These are phyloP conservation scores for Bocquillonia castaneifolia DNA, from an alignment of 441 rosid genomes.

Conservation along the genomic window DNA sequence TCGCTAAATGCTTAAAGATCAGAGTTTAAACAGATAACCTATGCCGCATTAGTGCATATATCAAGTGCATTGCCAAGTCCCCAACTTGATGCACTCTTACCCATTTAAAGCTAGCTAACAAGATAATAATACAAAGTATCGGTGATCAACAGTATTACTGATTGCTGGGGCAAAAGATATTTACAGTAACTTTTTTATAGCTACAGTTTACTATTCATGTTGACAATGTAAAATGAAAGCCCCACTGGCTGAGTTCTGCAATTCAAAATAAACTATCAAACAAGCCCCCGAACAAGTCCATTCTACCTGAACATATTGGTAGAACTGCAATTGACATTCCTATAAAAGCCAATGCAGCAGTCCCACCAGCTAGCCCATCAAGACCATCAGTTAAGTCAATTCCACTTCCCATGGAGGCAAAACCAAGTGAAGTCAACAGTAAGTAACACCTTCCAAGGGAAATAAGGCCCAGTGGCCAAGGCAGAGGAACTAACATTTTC, in stretches of 20 bases:
- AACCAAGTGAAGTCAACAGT: conserved; percentile 63
- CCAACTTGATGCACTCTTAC: background rate
- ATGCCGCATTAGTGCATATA: background rate
- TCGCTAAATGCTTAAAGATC: background rate
- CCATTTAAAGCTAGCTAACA: background rate
- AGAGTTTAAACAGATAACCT: background rate
- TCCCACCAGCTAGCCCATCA: conserved; percentile 85
- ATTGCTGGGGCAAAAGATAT: background rate
- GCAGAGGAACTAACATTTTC: conserved; percentile 78
- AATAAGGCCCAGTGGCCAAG: conserved; percentile 74
- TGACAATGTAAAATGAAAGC: background rate
- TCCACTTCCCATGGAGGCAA: conserved; percentile 81
- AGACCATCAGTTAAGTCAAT: conserved; percentile 68
- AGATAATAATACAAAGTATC: background rate
- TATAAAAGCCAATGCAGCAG: conserved; percentile 72
- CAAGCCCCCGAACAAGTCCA: background rate
- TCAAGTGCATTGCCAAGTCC: background rate
- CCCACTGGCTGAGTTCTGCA: conserved; percentile 2
- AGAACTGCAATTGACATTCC: conserved; percentile 90
- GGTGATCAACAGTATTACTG: background rate
- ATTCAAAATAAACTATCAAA: background rate
- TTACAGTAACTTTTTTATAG: background rate
- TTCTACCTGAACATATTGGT: conserved; percentile 84
- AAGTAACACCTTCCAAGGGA: conserved; percentile 65
- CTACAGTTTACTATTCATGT: background rate